Base-by-base conservation (phyloP, 345 rosid species). In the Psidium friedrichsthalianum region DNA sequence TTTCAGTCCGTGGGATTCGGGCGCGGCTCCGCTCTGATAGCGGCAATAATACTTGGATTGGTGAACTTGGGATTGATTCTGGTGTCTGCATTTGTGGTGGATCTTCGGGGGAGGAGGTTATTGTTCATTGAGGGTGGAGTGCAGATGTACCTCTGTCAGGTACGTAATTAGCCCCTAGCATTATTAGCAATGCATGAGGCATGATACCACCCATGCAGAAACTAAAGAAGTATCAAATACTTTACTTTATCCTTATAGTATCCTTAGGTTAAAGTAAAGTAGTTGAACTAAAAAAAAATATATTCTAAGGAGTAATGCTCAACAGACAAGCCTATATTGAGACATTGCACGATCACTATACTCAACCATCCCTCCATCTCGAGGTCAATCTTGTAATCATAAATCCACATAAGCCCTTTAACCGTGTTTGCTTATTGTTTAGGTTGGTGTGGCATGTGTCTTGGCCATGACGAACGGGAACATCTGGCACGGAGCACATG, bases 1-100 rank as follows among this genome's bases (percentile, higher is more conserved):
- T 94, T 95, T 88, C 92, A 91, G 82, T 89, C 99, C n/a, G 91
- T 94, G 44, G 44, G 98, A 6, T 94, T 96, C 52, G 94, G 96
- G 58, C 91, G 82, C 15, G 91, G 91, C 78, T 85, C 94, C 18
- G 92, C 97, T 82, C 87, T 96, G 44, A 88, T 92, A 21, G 94
- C 94, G 1, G 90, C 97, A 0, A 87, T 93, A 8, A 90, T 95
- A 58, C 86, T 93, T 0, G 98, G 96, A 5, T 13, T 89, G 53
- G 95, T 95, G 86, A 94, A 92, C 83, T 92, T 95, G 83, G 86
- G 86, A 49, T 90, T 97, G 21, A 87, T 90, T 49, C 86, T 91
- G 22, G 89, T 90, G 15, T 91, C 97, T 6, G 90, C 92, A 0
- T 78, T 40, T 20, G 90, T 90, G 80, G 94, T 96, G 61, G 98